Percentiles rank a stretch among this genome's conserved stretches.
These are phyloP conservation scores for Luzula sylvatica DNA, from an alignment of 176 grass and related monocot species.

Conservation along the genomic window DNA sequence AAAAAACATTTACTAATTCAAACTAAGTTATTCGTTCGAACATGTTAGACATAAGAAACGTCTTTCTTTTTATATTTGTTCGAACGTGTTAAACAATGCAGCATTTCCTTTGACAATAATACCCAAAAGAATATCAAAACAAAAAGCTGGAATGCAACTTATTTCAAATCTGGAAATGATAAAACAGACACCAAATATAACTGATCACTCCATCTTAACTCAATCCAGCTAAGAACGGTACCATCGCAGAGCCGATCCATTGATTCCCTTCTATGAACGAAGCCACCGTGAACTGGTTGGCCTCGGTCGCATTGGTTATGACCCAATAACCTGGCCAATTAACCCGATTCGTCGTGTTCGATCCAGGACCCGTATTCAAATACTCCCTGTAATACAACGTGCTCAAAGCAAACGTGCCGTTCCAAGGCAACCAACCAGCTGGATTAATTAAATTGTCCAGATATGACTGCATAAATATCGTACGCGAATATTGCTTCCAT, in stretches of 20 bases:
- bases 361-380: conserved; percentile 43
- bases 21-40: too few species aligned
- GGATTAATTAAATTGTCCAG: conserved; percentile 42
- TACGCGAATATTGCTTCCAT: conserved; percentile 67
- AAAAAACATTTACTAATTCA: too few species aligned
- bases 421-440: conserved; percentile 49
- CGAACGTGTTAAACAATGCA: too few species aligned
- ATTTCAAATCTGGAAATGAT: too few species aligned
- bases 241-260: conserved; percentile 41
- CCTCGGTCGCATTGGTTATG: conserved; percentile 35
- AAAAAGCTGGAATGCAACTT: too few species aligned
- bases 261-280: conserved; percentile 64
- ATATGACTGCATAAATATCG: conserved; percentile 50
- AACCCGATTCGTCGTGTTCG: conserved; percentile 23
- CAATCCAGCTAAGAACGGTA: conserved; percentile 48
- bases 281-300: conserved; percentile 39
- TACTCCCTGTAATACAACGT: conserved; percentile 79
- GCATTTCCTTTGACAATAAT: too few species aligned
- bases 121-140: too few species aligned
- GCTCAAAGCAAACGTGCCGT: conserved; percentile 47
- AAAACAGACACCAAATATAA: too few species aligned
- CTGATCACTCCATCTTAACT: background rate
- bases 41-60: too few species aligned
- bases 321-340: conserved; percentile 52
- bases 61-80: too few species aligned